phyloP scores from a whole-genome alignment of 1,139 yeast species.

The Pneumocystis murina region DNA sequence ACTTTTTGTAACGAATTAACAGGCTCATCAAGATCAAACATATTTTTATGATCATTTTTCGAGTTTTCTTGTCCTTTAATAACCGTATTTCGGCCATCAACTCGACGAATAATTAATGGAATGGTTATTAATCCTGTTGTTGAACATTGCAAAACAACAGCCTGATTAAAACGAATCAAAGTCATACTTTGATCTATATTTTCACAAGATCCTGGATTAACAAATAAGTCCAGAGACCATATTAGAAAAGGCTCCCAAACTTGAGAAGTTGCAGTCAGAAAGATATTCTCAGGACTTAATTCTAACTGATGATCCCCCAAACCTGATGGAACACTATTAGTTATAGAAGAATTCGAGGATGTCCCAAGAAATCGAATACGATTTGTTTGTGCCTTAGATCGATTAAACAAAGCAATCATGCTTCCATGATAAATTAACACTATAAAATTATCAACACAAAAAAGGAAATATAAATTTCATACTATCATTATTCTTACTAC shows the following conservation, averaged over 20 bases:
- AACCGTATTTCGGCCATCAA: neutral
- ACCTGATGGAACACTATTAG: neutral
- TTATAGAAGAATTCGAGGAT: neutral
- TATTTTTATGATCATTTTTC: neutral
- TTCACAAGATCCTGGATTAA: neutral
- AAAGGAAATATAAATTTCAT: neutral
- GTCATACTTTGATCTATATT: neutral
- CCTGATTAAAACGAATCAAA: neutral
- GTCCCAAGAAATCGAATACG: slow-evolving; percentile 1
- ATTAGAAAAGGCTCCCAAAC: neutral
- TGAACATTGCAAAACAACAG: neutral
- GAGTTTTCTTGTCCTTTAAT: neutral
- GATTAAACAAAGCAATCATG: slow-evolving; percentile 1
- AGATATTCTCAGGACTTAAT: neutral
- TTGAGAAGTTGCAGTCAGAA: neutral
- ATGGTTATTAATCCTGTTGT: neutral
- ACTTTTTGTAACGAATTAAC: neutral
- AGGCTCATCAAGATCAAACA: neutral
- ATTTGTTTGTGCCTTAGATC: neutral
- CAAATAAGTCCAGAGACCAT: neutral
- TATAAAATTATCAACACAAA: neutral
- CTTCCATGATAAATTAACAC: neutral
- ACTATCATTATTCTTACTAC: slow-evolving; percentile 1
- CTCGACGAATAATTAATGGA: slow-evolving; percentile 1
- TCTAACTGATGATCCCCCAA: neutral